Evolutionary conservation across 2,329 filamentous ascomycete genomes (phyloP).

Genomic region (Metarhizium sp.): DNA sequence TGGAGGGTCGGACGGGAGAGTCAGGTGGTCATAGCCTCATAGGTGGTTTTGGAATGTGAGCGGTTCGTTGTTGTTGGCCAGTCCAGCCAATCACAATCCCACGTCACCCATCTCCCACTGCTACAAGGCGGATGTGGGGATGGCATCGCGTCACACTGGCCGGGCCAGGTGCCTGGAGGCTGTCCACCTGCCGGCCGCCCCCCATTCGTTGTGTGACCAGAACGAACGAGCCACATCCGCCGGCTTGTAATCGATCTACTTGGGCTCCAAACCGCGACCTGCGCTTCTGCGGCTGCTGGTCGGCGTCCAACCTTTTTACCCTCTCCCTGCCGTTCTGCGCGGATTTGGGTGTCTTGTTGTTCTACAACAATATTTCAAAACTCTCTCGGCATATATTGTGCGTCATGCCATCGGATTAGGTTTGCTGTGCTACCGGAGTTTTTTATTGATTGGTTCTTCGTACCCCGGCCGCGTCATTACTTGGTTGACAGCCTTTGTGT

Average conservation of each 20-base stretch:
- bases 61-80: background rate
- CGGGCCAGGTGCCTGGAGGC: background rate
- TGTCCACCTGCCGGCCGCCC: no score
- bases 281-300: no score
- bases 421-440: background rate
- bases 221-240: background rate
- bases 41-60: no score
- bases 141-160: background rate
- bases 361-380: no score
- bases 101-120: background rate
- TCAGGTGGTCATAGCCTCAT: background rate
- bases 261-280: no score
- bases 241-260: background rate
- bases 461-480: no score
- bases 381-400: background rate
- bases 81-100: background rate
- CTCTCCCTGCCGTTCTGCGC: no score
- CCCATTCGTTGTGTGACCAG: background rate
- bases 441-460: no score
- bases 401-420: background rate
- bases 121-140: background rate
- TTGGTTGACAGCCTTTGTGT: no score
- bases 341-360: no score
- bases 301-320: no score
- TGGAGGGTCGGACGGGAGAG: background rate